phyloP scores from a whole-genome alignment of 768 basidiomycete species.

The Nidularia pulvinata region DNA sequence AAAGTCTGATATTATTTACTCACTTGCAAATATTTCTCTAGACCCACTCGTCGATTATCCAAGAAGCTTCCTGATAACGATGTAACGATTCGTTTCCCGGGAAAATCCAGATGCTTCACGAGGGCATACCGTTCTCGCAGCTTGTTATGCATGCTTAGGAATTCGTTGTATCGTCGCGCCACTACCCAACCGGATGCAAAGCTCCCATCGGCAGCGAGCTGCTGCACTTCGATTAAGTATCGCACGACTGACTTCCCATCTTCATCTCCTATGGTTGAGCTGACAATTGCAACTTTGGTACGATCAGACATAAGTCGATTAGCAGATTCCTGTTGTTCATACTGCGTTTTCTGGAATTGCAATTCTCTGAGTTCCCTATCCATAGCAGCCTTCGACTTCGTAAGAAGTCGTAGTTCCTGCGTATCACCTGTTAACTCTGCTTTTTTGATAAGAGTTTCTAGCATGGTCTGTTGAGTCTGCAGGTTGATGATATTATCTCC shows the following conservation, averaged over 20 bases:
- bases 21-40: slow-evolving; percentile 94
- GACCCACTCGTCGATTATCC: slow-evolving; percentile 70
- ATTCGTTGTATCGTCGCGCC: slow-evolving; percentile 93
- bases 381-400: slow-evolving; percentile 81
- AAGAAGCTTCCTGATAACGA: slow-evolving; percentile 88
- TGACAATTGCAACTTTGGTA: slow-evolving; percentile 85
- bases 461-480: slow-evolving; percentile 78
- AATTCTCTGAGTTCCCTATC: slow-evolving; percentile 82
- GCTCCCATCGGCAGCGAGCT: slow-evolving; percentile 75
- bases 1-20: slow-evolving; percentile 11
- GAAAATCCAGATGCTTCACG: slow-evolving; percentile 81
- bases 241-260: slow-evolving; percentile 90
- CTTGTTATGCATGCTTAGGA: slow-evolving; percentile 85
- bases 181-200: slow-evolving; percentile 92
- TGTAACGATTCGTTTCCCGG: slow-evolving; percentile 90
- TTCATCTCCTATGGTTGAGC: slow-evolving; percentile 80
- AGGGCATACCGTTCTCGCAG: slow-evolving; percentile 73
- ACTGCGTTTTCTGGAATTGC: slow-evolving; percentile 89
- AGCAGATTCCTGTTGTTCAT: slow-evolving; percentile 92
- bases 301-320: slow-evolving; percentile 84
- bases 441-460: slow-evolving; percentile 89
- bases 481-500: slow-evolving; percentile 74
- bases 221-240: slow-evolving; percentile 92
- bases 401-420: slow-evolving; percentile 82
- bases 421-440: slow-evolving; percentile 93